These are phyloP conservation scores for Nitzschia palea DNA, from an alignment of 108 stramenopile species.

Conservation along the genomic window DNA sequence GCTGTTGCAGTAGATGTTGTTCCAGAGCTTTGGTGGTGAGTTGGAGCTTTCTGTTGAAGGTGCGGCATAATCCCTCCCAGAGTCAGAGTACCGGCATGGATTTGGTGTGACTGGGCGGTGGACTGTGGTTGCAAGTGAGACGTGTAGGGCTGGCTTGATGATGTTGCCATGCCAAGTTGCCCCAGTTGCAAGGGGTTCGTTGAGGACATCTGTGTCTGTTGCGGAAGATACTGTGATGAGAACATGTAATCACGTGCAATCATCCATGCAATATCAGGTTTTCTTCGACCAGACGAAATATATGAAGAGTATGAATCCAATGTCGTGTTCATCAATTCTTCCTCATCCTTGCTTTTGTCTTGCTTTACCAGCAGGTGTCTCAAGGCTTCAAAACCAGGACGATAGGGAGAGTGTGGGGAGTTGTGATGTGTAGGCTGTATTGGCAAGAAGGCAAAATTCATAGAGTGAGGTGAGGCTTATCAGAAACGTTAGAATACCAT, in stretches of 20 bases:
- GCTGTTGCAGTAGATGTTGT: no score
- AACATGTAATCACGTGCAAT: conserved; percentile 72
- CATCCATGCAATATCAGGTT: conserved; percentile 60
- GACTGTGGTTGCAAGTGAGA: conserved; percentile 8
- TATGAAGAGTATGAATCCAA: conserved; percentile 61
- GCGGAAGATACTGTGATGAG: conserved; percentile 17
- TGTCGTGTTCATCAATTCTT: conserved; percentile 46
- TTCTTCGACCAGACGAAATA: conserved; percentile 35
- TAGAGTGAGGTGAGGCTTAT: no score
- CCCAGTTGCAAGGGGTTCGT: conserved; percentile 2
- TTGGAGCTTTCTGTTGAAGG: neutral
- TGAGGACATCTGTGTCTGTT: conserved; percentile 12
- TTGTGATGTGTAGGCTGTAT: conserved; percentile 47
- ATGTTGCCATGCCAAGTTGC: neutral
- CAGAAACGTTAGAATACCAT: no score
- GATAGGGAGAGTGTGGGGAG: conserved; percentile 49
- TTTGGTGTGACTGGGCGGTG: neutral
- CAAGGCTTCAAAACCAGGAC: conserved; percentile 64
- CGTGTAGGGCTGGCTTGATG: no score
- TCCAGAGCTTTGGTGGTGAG: no score
- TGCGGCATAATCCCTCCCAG: neutral
- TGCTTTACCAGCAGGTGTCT: conserved; percentile 54
- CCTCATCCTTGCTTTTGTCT: conserved; percentile 48
- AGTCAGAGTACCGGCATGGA: neutral
- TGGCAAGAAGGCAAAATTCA: no score